Conservation (phyloP, 2,329 filamentous ascomycete genomes). For the Epichloe amarillans region DNA sequence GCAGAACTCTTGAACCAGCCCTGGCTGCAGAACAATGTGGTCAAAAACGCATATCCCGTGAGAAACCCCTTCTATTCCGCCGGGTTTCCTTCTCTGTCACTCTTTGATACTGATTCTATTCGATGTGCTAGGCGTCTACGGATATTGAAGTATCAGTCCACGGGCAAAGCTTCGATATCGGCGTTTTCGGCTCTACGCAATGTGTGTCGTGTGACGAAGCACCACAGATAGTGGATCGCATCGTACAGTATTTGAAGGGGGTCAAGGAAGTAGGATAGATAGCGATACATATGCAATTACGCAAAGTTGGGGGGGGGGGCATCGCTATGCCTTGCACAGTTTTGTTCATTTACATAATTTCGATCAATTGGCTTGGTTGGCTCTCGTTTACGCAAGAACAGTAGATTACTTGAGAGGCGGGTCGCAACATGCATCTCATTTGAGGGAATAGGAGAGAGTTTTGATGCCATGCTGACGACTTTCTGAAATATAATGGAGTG, state of each 20-base stretch:
- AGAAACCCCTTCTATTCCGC: constrained; percentile 2
- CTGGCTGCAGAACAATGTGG: constrained; percentile 12
- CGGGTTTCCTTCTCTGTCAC: not conserved
- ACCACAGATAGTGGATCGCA: constrained; percentile 11
- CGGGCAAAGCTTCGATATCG: constrained; percentile 21
- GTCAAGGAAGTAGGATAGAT: not conserved
- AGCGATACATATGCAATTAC: not conserved
- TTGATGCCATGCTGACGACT: constrained; percentile 35
- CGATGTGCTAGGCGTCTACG: constrained; percentile 19
- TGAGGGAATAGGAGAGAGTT: constrained; percentile 39
- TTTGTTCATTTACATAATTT: too few relatives aligned
- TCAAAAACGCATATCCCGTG: constrained; percentile 17
- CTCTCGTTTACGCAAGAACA: too few relatives aligned
- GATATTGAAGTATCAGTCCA: constrained; percentile 27
- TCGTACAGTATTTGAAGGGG: constrained; percentile 10
- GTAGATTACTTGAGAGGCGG: too few relatives aligned
- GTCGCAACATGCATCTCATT: too few relatives aligned
- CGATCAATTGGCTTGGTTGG: too few relatives aligned
- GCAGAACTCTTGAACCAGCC: constrained; percentile 3
- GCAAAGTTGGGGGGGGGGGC: too few relatives aligned
- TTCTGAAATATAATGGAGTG: constrained; percentile 19
- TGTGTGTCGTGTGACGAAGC: constrained; percentile 16
- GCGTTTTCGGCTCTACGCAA: constrained; percentile 24
- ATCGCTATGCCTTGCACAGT: too few relatives aligned
- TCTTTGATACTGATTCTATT: not conserved